Evolutionary conservation across 768 basidiomycete species (phyloP), one percentile per base, ranked within the genome.

Genomic region (Suillus weaverae): DNA sequence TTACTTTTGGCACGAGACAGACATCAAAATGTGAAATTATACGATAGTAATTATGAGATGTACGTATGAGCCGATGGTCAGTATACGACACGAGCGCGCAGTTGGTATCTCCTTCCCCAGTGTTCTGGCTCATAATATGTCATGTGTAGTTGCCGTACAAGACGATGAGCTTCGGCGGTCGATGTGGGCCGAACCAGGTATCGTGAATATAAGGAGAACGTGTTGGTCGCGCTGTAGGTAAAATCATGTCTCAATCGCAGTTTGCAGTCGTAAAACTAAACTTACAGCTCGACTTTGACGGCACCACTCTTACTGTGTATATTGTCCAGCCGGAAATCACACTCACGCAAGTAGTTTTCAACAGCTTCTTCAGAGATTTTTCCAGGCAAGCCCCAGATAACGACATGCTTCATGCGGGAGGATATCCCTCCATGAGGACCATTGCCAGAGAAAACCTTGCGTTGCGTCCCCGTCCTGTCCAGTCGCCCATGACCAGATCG

Each of bases 141-240:
- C 80, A 86, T 82, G 72, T 94, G 90, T 53, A 89, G 65, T 43
- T 79, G 74, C 59, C 89, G 85, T 22, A 87, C 87, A 32, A 93
- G 75, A 61, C 84, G 85, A 69, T 90, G 85, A 1, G 92, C 92
- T 70, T 93, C 89, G 10, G 89, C 81, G 20, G 81, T 76, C 0
- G 86, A 85, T 3, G 76, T 73, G 61, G 89, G 74, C 39, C 84
- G 85, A 33, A 93, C 79, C 11, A 88, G 67, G 67, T 84, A 85
- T 55, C 85, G 83, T 32, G 87, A 81, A 67, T 77, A 79, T 63
- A 84, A 51, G 7, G 81, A 77, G 68, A 84, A 86, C 43, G 75
- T 70, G 26, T 69, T 70, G 22, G 75, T 60, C 36, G 79, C 79
- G 55, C 82, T 81, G 65, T n/a, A 2, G 38, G 43, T 66, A 32